Percentiles rank a stretch among this genome's conserved stretches.
Conservation (phyloP, 2,329 filamentous ascomycete species). For the Biscogniauxia mediterranea region DNA sequence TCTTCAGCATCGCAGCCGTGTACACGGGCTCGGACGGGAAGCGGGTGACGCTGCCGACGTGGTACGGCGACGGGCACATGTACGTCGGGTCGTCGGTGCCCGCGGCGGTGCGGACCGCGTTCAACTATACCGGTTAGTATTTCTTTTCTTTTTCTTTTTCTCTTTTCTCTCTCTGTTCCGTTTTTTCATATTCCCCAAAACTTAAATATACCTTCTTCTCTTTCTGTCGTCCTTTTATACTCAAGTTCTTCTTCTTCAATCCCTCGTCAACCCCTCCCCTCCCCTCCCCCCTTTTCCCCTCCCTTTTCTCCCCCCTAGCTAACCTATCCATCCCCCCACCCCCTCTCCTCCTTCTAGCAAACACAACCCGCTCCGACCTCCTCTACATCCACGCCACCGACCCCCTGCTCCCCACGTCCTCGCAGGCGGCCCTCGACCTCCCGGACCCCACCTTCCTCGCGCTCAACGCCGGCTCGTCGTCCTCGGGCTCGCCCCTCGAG, state of each 20-base stretch:
- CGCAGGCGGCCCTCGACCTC: neutral
- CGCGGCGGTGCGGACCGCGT: conserved; percentile 10
- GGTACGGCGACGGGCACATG: conserved; percentile 17
- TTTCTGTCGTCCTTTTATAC: too few relatives aligned
- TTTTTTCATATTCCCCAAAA: too few relatives aligned
- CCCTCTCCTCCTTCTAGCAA: conserved; percentile 5
- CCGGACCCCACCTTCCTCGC: conserved; percentile 20
- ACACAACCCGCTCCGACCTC: conserved; percentile 9
- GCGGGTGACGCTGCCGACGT: conserved; percentile 6
- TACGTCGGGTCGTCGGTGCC: conserved; percentile 17
- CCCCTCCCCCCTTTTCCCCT: neutral
- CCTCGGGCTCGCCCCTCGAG: conserved; percentile 9
- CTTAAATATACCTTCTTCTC: too few relatives aligned
- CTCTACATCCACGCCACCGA: conserved; percentile 13
- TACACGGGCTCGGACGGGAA: conserved; percentile 6
- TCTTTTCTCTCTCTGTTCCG: neutral
- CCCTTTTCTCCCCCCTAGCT: neutral
- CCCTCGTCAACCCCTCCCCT: neutral
- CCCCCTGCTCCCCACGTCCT: neutral
- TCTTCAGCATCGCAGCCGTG: conserved; percentile 8
- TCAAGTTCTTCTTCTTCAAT: too few relatives aligned
- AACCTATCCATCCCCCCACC: neutral
- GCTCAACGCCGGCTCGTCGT: conserved; percentile 11
- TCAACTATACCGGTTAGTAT: conserved; percentile 16
- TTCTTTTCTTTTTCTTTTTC: neutral